Evolutionary conservation across 2,329 filamentous ascomycete genomes (phyloP), one percentile per base, ranked within the genome.

Genomic region (Pestalotiopsis sp.): DNA sequence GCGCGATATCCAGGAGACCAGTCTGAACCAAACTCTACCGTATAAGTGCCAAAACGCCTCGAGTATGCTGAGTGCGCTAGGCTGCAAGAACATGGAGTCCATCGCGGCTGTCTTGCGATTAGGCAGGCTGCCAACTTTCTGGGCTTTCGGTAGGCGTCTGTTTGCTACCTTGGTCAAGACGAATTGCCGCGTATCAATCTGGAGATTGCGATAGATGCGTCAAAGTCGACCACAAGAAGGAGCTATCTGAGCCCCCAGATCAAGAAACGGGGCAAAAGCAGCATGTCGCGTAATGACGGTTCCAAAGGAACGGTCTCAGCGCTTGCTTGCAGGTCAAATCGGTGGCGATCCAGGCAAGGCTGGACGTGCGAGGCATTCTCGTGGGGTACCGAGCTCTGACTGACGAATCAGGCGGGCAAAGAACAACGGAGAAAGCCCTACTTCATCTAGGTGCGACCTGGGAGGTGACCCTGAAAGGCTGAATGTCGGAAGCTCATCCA

Each of bases 401-500:
- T 36, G 58, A 17, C 58, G 58, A 61, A 61, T 61, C 23, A 61
- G 20, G 27, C n/a, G 13, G 59, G 25, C 31, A 14, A 39, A 11
- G n/a, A 12, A 20, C n/a, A 12, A 36, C 36, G 25, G 59, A 62
- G 59, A 39, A 36, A 31, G 27, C 59, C 59, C 17, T 62, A 39
- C n/a, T 62, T 62, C 25, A 62, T 62, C 36, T 36, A 39, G 31
- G n/a, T 62, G 59, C 59, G 31, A 39, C 59, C 59, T 39, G n/a
- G 25, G 36, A 14, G 20, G 31, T 12, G 36, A 62, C 59, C 59
- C 31, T 39, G 59, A 36, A 62, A 62, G 59, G 59, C 59, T 27
- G 57, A 27, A 17, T 27, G 23, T 36, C 27, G 57, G 57, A 36
- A 36, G 23, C 23, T 36, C 57, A 14, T 14, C 57, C 57, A 59